Percentiles rank a stretch among this genome's conserved stretches.
Evolutionary conservation across 169 alveolate genomes (phyloP).

Genomic region (Babesia bovis): DNA sequence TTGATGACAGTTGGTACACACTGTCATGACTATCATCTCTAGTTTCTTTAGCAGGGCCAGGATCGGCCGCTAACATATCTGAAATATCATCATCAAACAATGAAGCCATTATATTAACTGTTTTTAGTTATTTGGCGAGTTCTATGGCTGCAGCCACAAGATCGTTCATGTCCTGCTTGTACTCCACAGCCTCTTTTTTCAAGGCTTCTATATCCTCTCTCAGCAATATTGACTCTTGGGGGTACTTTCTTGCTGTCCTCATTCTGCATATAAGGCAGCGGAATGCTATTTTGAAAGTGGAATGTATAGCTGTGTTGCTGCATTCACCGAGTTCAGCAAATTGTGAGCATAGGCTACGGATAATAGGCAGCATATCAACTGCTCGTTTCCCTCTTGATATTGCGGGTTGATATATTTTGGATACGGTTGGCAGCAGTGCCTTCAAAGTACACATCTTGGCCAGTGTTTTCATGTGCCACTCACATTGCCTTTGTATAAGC

Average conservation of each 20-base stretch:
- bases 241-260: background rate
- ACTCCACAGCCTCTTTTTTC: background rate
- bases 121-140: constrained; percentile 1
- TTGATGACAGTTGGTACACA: constrained; percentile 10
- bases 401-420: constrained; percentile 2
- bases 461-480: constrained; percentile 11
- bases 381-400: background rate
- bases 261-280: background rate
- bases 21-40: constrained; percentile 8
- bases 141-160: background rate
- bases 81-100: constrained; percentile 10
- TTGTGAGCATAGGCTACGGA: background rate
- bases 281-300: constrained; percentile 12
- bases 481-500: constrained; percentile 22
- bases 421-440: background rate
- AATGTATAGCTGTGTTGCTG: background rate
- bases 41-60: background rate
- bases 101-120: background rate
- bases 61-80: background rate
- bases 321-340: constrained; percentile 8
- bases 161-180: constrained; percentile 29
- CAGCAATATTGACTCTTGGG: background rate
- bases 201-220: constrained; percentile 1
- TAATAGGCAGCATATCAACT: background rate
- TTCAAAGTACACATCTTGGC: constrained; percentile 8